Evolutionary conservation across 345 rosid genomes (phyloP).

Genomic region (Psidium friedrichsthalianum): DNA sequence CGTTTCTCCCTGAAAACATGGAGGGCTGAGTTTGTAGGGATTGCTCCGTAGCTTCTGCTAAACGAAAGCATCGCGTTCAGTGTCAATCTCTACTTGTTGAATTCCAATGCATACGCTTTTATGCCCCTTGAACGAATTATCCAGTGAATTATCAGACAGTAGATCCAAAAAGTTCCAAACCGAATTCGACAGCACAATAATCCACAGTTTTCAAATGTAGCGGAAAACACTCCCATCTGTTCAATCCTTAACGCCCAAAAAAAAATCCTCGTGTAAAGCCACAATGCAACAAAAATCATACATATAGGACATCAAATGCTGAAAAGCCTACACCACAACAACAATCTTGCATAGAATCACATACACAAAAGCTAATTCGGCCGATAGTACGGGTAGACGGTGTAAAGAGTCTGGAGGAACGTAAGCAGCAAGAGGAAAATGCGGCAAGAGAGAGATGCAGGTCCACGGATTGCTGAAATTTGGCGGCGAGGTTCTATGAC

Average conservation of each 20-base stretch:
- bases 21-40: neutral
- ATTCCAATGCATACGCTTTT: no score
- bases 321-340: neutral
- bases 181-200: neutral
- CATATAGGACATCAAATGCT: neutral
- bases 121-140: neutral
- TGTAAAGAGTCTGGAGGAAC: neutral
- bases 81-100: no score
- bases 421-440: slow-evolving; percentile 2
- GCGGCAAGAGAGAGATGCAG: slow-evolving; percentile 7
- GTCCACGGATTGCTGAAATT: slow-evolving; percentile 7
- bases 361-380: neutral
- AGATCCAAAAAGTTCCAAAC: neutral
- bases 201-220: neutral
- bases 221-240: neutral
- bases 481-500: neutral
- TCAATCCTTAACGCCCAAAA: no score
- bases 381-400: neutral
- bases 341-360: neutral
- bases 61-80: rapidly evolving
- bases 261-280: neutral
- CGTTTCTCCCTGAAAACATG: neutral
- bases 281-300: neutral
- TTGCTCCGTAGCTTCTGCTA: neutral
- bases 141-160: neutral